A percentile compares a stretch with the other conserved stretches of the same genome.
phyloP scores from a whole-genome alignment of 169 alveolate genomes.

The Cryptosporidium parvum region DNA sequence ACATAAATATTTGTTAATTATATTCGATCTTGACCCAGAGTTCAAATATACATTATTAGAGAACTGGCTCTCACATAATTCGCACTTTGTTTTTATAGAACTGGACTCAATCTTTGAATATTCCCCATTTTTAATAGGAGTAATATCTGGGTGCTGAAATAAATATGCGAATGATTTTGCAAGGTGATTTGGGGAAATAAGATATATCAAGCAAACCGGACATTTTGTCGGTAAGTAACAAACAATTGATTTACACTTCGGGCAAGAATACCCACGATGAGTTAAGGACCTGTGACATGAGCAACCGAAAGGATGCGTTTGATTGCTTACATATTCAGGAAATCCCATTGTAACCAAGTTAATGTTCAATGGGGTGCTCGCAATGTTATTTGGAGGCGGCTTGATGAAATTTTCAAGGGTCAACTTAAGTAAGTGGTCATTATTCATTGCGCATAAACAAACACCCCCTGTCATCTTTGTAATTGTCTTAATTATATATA shows the following conservation, averaged over 20 bases:
- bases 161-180: slow-evolving; percentile 69
- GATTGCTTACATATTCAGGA: slow-evolving; percentile 33
- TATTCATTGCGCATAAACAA: slow-evolving; percentile 70
- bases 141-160: slow-evolving; percentile 50
- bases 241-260: slow-evolving; percentile 59
- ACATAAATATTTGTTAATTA: slow-evolving; percentile 20
- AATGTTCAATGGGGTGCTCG: slow-evolving; percentile 26
- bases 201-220: slow-evolving; percentile 57
- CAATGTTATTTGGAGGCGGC: slow-evolving; percentile 27
- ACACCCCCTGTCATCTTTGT: slow-evolving; percentile 63
- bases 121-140: background rate
- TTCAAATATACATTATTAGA: background rate
- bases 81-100: background rate
- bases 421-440: slow-evolving; percentile 37
- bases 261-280: slow-evolving; percentile 49
- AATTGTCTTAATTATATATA: slow-evolving; percentile 45
- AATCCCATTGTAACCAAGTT: slow-evolving; percentile 66
- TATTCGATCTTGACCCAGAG: background rate
- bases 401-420: slow-evolving; percentile 56
- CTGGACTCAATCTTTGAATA: background rate
- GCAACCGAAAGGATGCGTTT: slow-evolving; percentile 47
- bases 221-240: slow-evolving; percentile 64
- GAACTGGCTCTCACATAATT: slow-evolving; percentile 20
- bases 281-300: slow-evolving; percentile 41
- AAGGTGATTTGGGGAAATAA: slow-evolving; percentile 55